Percentiles rank a stretch among this genome's conserved stretches.
phyloP scores from a whole-genome alignment of 2,329 filamentous ascomycete species.

The Fusarium siculi region DNA sequence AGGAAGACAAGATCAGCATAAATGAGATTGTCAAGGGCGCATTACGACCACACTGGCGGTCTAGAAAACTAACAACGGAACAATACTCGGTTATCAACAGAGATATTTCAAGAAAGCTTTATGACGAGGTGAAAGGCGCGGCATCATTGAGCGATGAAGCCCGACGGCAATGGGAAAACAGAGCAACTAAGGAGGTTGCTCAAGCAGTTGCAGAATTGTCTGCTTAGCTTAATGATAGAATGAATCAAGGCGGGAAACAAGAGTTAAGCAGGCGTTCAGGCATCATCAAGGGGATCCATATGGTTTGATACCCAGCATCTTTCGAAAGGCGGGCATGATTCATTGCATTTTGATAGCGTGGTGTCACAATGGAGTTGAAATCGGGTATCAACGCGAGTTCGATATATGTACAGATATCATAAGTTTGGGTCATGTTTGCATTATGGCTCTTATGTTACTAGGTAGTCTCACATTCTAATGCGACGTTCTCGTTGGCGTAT shows the following conservation, averaged over 20 bases:
- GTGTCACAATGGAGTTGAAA: conserved; percentile 42
- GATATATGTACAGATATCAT: conserved; percentile 22
- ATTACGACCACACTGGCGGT: conserved; percentile 84
- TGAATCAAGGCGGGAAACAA: conserved; percentile 38
- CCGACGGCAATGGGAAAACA: conserved; percentile 76
- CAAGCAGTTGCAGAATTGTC: conserved; percentile 72
- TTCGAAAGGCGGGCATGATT: conserved; percentile 43
- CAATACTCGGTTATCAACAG: conserved; percentile 95
- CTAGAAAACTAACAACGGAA: conserved; percentile 82
- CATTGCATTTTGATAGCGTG: conserved; percentile 43
- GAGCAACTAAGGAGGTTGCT: conserved; percentile 82
- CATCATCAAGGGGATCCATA: conserved; percentile 42
- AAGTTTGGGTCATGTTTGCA: conserved; percentile 22
- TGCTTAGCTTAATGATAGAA: conserved; percentile 55
- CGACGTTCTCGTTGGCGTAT: conserved; percentile 8
- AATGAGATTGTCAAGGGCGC: conserved; percentile 87
- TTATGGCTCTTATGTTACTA: conserved; percentile 32
- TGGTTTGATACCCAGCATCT: conserved; percentile 50
- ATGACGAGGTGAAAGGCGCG: conserved; percentile 71
- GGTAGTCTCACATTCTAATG: conserved; percentile 36
- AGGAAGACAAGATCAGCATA: conserved; percentile 87
- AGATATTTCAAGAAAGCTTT: conserved; percentile 86
- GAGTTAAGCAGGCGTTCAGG: conserved; percentile 47
- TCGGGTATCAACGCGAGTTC: conserved; percentile 27
- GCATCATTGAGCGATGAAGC: conserved; percentile 71